Evolutionary conservation across 1,284 basidiomycete genomes (phyloP).

Genomic region (Leccinum insolens): DNA sequence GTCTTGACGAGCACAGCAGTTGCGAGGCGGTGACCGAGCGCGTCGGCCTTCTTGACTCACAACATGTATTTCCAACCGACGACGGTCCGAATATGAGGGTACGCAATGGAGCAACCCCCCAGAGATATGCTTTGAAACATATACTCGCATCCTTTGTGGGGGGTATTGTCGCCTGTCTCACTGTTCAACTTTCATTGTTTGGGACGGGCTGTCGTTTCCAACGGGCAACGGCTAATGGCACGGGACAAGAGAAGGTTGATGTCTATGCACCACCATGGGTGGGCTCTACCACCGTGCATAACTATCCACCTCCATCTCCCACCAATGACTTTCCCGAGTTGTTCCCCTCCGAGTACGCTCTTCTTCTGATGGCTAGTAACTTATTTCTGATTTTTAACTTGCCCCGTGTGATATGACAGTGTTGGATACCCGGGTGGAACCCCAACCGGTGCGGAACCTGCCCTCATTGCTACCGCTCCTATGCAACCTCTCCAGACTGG

Average conservation of each 20-base stretch:
- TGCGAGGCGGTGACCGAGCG: slow-evolving; percentile 16
- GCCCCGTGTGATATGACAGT: slow-evolving; percentile 14
- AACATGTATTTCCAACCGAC: background rate
- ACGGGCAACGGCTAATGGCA: background rate
- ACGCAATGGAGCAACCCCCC: background rate
- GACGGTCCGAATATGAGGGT: background rate
- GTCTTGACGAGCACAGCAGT: slow-evolving; percentile 7
- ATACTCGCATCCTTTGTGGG: slow-evolving; percentile 31
- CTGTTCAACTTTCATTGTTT: slow-evolving; percentile 29
- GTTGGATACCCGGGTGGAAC: slow-evolving; percentile 84
- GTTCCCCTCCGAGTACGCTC: slow-evolving; percentile 61
- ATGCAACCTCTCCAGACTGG: slow-evolving; percentile 74
- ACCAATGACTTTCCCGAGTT: slow-evolving; percentile 69
- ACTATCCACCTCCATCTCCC: slow-evolving; percentile 71
- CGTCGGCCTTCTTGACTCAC: slow-evolving; percentile 22
- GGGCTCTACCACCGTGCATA: slow-evolving; percentile 69
- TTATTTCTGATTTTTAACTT: background rate
- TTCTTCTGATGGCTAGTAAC: background rate
- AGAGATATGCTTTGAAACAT: slow-evolving; percentile 23
- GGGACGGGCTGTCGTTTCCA: slow-evolving; percentile 18
- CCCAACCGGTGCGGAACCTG: slow-evolving; percentile 84
- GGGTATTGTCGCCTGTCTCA: slow-evolving; percentile 30
- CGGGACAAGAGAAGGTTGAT: slow-evolving; percentile 8
- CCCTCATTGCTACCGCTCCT: slow-evolving; percentile 76
- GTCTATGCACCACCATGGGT: slow-evolving; percentile 57